Conservation (phyloP, 2,329 filamentous ascomycete species). For the Penicillium sclerotigenum region DNA sequence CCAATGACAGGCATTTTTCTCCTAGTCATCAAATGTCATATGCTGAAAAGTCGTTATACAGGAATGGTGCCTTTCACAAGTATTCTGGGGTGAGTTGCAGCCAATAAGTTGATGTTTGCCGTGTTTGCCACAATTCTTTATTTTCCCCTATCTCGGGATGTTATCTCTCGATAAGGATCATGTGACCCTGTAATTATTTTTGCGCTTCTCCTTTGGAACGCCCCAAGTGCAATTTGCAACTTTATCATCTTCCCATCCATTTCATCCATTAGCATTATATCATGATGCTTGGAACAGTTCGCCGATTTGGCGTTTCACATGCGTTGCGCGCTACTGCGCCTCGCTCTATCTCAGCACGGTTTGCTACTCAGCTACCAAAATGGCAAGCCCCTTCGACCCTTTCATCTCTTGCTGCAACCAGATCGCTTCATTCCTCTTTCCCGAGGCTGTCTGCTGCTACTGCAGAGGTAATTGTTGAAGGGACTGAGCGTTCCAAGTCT, state of each 20-base stretch:
- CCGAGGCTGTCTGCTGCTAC: slow-evolving; percentile 25
- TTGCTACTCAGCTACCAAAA: slow-evolving; percentile 29
- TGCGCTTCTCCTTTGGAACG: slow-evolving; percentile 15
- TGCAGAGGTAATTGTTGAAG: slow-evolving; percentile 23
- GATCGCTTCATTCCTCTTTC: slow-evolving; percentile 34
- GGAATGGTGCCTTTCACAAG: too few relatives aligned
- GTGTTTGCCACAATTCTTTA: slow-evolving; percentile 2
- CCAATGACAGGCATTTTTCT: background rate
- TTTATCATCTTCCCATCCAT: slow-evolving; percentile 7
- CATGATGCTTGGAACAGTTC: slow-evolving; percentile 41
- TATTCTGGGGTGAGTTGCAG: too few relatives aligned
- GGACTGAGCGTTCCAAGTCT: slow-evolving; percentile 9
- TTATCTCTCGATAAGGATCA: slow-evolving; percentile 23
- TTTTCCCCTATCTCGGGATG: background rate
- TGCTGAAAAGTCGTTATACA: background rate
- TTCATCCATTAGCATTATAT: slow-evolving; percentile 8
- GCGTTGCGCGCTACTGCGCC: slow-evolving; percentile 36
- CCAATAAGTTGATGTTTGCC: background rate
- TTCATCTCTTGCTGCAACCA: slow-evolving; percentile 16
- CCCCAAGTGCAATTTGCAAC: slow-evolving; percentile 7
- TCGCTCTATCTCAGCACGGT: slow-evolving; percentile 27
- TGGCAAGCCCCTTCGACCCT: slow-evolving; percentile 24
- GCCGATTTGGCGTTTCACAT: slow-evolving; percentile 38
- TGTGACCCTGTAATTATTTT: slow-evolving; percentile 24
- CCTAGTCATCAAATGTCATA: background rate